These are phyloP conservation scores for Xylaria telfairii DNA, from an alignment of 495 filamentous ascomycete genomes.

Conservation along the genomic window DNA sequence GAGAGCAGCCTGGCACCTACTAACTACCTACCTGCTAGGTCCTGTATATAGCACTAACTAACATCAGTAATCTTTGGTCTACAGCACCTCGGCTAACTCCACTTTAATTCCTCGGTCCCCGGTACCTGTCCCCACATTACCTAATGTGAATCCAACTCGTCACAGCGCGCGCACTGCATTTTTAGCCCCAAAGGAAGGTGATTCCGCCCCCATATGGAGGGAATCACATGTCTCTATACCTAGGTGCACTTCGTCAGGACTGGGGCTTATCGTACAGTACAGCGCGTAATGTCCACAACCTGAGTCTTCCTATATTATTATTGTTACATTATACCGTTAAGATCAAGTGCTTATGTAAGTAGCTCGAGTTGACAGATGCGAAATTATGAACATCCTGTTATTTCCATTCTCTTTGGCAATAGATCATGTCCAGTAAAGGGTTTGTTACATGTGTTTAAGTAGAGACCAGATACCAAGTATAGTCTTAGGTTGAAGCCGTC, in stretches of 20 bases:
- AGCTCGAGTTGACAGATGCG: too few relatives aligned
- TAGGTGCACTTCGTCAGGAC: background rate
- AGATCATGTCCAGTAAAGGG: too few relatives aligned
- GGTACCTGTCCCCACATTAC: too few relatives aligned
- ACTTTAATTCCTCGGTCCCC: conserved; percentile 5
- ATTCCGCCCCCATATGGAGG: too few relatives aligned
- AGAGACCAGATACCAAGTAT: background rate
- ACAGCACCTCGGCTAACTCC: conserved; percentile 6
- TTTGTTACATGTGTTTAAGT: background rate
- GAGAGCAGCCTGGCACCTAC: background rate
- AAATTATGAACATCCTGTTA: background rate
- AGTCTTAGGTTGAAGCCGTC: background rate
- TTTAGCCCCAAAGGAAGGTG: too few relatives aligned
- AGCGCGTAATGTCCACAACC: background rate
- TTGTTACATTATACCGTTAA: too few relatives aligned
- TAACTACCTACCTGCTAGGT: background rate
- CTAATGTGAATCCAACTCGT: too few relatives aligned
- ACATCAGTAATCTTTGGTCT: background rate
- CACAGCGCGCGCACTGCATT: too few relatives aligned
- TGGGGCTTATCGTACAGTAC: background rate
- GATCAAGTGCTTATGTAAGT: too few relatives aligned
- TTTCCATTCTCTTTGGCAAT: background rate
- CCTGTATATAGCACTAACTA: background rate
- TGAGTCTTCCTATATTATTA: too few relatives aligned
- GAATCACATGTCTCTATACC: background rate